Conservation (phyloP, 2,329 filamentous ascomycete genomes). For the Sporothrix mexicana region DNA sequence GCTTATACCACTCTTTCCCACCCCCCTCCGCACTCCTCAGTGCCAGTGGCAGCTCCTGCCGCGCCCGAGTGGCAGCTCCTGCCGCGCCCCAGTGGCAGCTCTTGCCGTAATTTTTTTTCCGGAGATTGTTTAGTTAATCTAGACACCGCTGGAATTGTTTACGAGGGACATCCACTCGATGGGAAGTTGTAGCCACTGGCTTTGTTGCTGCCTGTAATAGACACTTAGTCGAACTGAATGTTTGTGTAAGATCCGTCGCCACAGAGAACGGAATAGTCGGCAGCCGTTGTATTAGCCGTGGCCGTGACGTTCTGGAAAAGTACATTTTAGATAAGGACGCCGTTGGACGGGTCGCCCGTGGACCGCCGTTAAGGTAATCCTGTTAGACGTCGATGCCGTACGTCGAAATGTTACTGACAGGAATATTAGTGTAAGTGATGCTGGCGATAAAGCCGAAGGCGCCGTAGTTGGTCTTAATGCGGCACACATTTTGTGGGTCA, state of each 20-base stretch:
- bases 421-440: conserved; percentile 5
- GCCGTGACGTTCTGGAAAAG: conserved; percentile 8
- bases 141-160: background rate
- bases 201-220: background rate
- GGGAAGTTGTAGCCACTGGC: background rate
- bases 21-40: background rate
- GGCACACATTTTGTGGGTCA: background rate
- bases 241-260: background rate
- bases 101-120: background rate
- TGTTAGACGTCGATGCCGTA: conserved; percentile 22
- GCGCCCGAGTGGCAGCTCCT: background rate
- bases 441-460: background rate
- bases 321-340: conserved; percentile 15
- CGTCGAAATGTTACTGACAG: background rate
- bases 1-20: background rate
- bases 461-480: conserved; percentile 11
- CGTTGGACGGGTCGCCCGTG: background rate
- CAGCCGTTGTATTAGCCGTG: background rate
- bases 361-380: conserved; percentile 23
- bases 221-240: background rate
- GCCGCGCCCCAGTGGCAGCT: background rate
- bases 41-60: background rate
- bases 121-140: conserved; percentile 4
- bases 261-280: background rate
- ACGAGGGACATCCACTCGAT: background rate